Evolutionary conservation across 805 yeast genomes (phyloP), one percentile per base, ranked within the genome.

Genomic region (Wickerhamiella bombiphila): DNA sequence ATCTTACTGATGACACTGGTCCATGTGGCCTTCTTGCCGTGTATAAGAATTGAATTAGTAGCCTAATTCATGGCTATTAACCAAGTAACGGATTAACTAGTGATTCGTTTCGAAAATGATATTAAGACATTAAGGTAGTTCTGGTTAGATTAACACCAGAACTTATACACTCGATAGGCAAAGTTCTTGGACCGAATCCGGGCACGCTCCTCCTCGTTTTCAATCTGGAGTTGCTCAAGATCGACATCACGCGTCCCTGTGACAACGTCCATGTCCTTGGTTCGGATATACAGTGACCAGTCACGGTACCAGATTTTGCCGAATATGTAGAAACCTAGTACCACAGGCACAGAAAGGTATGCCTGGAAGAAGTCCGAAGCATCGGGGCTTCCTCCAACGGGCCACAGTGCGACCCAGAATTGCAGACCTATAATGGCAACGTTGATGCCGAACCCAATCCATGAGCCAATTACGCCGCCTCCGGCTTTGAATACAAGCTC

Each of bases 341-440:
- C 53, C 9, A 63, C 51, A 4, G 66, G 65, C 7, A 56, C 59
- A 4, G 77, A 74, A 36, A 74, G 55, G 52, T 72, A 74, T 40
- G 63, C 55, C 55, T 64, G 58, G 63, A 74, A 73, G 56, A 74
- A 74, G 39, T 34, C 43, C 14, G 39, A 22, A n/a, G 65, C 67
- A 37, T 48, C 46, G 19, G 65, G 59, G 3, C 36, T 16, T 14
- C 25, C 55, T 8, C 64, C 72, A 7, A 32, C 49, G 43, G 80
- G 80, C 63, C 59, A 74, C 33, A 72, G 56, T 20, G 79, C 77
- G 41, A 72, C 63, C 75, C 79, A 76, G 61, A 76, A 74, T 58
- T 75, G 80, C 16, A 78, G 77, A 38, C 66, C 57, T 44, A 76
- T 59, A 46, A 76, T 70, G 34, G 72, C 47, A 18, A 65, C 20